Percentiles rank a stretch among this genome's conserved stretches.
Conservation (phyloP, 2,329 filamentous ascomycete genomes). For the Monosporascus cannonballus region DNA sequence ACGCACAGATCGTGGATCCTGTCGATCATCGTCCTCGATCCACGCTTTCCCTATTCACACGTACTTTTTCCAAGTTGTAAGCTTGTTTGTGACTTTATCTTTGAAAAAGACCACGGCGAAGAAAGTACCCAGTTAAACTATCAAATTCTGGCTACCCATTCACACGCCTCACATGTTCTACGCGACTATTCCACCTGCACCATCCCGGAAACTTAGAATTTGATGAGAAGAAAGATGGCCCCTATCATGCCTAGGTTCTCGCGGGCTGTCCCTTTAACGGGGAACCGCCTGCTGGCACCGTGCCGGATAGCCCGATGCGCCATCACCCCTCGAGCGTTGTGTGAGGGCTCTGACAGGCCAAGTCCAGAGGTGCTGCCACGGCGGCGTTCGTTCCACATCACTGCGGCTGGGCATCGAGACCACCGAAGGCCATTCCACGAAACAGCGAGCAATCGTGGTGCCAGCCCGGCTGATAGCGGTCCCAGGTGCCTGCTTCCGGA, state of each 20-base stretch:
- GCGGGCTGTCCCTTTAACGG: neutral
- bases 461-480: neutral
- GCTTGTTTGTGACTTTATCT: too few species aligned
- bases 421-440: neutral
- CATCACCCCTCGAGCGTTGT: neutral
- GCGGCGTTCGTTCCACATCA: neutral
- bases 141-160: too few species aligned
- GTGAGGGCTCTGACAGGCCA: neutral
- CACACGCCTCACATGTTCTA: too few species aligned
- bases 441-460: neutral
- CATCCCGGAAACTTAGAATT: too few species aligned
- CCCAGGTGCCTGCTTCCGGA: constrained; percentile 49
- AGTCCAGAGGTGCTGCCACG: neutral
- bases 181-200: too few species aligned
- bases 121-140: too few species aligned
- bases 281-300: neutral
- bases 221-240: neutral
- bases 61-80: too few species aligned
- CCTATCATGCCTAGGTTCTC: neutral
- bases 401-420: neutral
- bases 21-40: too few species aligned
- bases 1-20: neutral
- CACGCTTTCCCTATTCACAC: too few species aligned
- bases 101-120: too few species aligned
- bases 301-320: neutral